Evolutionary conservation across 306 rosid genomes (phyloP).

Genomic region (Quercus wislizeni): DNA sequence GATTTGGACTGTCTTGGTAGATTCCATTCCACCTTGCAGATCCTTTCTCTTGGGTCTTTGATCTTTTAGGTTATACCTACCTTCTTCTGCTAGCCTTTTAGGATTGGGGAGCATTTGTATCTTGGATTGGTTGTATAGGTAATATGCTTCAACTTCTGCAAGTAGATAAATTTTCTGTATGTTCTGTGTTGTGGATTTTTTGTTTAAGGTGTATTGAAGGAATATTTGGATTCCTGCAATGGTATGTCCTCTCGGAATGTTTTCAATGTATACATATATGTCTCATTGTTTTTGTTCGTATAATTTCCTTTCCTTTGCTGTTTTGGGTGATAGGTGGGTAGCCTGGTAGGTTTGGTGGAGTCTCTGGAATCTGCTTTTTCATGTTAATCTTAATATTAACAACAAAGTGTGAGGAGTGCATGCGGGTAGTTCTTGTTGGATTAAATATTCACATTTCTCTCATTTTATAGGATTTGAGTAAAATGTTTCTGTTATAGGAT

Average conservation of each 20-base stretch:
- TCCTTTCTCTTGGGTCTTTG: constrained; percentile 7
- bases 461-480: too few relatives aligned
- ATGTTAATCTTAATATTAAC: too few relatives aligned
- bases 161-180: constrained; percentile 18
- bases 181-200: constrained; percentile 14
- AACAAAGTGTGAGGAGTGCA: too few relatives aligned
- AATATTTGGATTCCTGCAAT: constrained; percentile 13
- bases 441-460: too few relatives aligned
- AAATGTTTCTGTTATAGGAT: too few relatives aligned
- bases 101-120: constrained; percentile 20
- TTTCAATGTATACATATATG: neutral
- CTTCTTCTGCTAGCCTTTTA: constrained; percentile 19
- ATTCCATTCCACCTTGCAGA: neutral
- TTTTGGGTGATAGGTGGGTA: too few relatives aligned
- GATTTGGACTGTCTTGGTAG: neutral
- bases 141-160: constrained; percentile 3
- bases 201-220: constrained; percentile 17
- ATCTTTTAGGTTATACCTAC: constrained; percentile 14
- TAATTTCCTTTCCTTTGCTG: neutral
- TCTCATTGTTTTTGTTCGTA: neutral
- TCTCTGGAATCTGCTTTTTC: too few relatives aligned
- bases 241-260: constrained; percentile 1
- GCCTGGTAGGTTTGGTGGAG: too few relatives aligned
- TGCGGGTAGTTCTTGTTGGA: too few relatives aligned
- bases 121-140: constrained; percentile 28